These are phyloP conservation scores for Hypoxylon lienhwacheense DNA, from an alignment of 495 filamentous ascomycete species.

Conservation along the genomic window DNA sequence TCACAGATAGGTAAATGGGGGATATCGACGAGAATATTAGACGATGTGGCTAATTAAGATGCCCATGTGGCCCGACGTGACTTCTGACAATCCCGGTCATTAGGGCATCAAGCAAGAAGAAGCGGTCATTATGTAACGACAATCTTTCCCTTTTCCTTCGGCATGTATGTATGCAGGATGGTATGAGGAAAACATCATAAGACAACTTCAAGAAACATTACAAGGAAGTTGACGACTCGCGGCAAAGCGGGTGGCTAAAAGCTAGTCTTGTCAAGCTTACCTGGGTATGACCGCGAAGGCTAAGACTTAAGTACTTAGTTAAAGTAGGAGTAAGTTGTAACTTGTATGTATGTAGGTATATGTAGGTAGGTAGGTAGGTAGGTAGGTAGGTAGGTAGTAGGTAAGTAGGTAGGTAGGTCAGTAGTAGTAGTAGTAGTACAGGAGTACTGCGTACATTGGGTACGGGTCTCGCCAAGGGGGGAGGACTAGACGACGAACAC, in stretches of 20 bases:
- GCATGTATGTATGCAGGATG: constrained; percentile 41
- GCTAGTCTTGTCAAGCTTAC: constrained; percentile 35
- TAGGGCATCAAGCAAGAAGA: constrained; percentile 38
- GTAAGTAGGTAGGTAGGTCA: no score
- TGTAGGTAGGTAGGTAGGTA: no score
- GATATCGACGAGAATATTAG: constrained; percentile 39
- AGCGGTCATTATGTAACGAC: constrained; percentile 42
- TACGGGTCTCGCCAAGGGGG: constrained; percentile 28
- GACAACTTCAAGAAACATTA: constrained; percentile 40
- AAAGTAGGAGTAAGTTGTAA: constrained; percentile 23
- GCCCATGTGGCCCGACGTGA: constrained; percentile 43
- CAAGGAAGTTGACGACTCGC: constrained; percentile 37
- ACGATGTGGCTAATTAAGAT: constrained; percentile 43
- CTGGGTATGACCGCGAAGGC: constrained; percentile 30
- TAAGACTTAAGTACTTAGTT: constrained; percentile 25
- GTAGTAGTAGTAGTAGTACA: no score
- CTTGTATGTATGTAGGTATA: constrained; percentile 17
- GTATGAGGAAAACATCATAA: constrained; percentile 40
- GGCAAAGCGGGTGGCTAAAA: constrained; percentile 37
- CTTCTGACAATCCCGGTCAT: constrained; percentile 40
- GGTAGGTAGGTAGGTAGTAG: no score
- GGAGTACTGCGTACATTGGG: constrained; percentile 22
- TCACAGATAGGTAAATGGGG: constrained; percentile 31
- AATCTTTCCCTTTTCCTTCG: constrained; percentile 42
- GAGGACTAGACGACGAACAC: constrained; percentile 31